These are phyloP conservation scores for Periconia macrospinosa DNA, from an alignment of 2,329 filamentous ascomycete genomes.

Conservation along the genomic window DNA sequence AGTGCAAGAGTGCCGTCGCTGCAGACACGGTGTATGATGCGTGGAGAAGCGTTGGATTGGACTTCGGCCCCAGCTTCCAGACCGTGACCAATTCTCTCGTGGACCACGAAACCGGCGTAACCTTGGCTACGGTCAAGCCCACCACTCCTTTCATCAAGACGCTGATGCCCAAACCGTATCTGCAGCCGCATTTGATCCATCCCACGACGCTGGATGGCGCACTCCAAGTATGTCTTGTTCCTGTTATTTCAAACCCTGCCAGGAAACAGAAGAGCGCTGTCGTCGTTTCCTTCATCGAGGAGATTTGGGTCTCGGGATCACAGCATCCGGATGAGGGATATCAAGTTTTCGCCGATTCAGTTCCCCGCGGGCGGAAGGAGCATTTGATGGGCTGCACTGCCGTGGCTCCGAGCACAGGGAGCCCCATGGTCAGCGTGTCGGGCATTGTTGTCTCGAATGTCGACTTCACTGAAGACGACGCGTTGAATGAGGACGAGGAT, in stretches of 20 bases:
- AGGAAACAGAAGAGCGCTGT: slow-evolving; percentile 2
- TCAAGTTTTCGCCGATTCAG: too few relatives aligned
- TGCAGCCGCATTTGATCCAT: slow-evolving; percentile 3
- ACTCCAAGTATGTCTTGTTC: slow-evolving; percentile 3
- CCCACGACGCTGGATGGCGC: slow-evolving; percentile 7
- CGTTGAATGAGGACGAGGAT: too few relatives aligned
- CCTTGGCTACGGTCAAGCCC: neutral
- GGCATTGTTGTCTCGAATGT: slow-evolving; percentile 1
- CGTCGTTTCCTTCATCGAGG: neutral
- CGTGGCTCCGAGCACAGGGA: too few relatives aligned
- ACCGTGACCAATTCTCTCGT: neutral
- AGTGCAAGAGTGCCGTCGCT: neutral
- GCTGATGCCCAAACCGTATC: neutral
- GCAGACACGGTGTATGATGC: neutral
- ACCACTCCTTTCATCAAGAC: neutral
- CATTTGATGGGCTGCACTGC: too few relatives aligned
- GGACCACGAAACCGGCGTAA: slow-evolving; percentile 1
- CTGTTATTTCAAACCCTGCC: slow-evolving; percentile 1
- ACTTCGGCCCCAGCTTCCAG: slow-evolving; percentile 1
- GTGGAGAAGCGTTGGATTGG: neutral
- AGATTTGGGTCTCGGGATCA: too few relatives aligned
- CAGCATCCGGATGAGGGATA: too few relatives aligned
- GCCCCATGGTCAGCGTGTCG: neutral
- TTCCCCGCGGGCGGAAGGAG: too few relatives aligned
- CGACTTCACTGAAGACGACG: neutral